Conservation (phyloP, 75 land plant species). For the Selaginella moellendorffii region DNA sequence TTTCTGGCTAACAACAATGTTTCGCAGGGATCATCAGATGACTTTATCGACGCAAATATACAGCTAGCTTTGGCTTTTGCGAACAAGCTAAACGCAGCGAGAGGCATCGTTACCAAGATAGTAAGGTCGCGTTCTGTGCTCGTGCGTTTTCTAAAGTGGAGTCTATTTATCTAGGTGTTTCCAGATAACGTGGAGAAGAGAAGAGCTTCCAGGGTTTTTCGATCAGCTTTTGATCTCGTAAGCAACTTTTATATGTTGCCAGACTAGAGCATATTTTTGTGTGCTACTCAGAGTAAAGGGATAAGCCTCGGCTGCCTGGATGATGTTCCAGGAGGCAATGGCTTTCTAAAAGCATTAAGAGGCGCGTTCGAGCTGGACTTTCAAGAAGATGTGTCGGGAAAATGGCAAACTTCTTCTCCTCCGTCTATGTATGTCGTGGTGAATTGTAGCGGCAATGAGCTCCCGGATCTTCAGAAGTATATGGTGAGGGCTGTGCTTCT, state of each 20-base stretch:
- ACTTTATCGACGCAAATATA: slow-evolving; percentile 92
- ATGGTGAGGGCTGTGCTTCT: slow-evolving; percentile 47
- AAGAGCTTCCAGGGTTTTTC: slow-evolving; percentile 67
- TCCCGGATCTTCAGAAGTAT: slow-evolving; percentile 72
- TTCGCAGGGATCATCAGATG: slow-evolving; percentile 89
- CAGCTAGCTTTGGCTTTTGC: slow-evolving; percentile 86
- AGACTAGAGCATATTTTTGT: too few relatives aligned
- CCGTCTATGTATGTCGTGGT: slow-evolving; percentile 46
- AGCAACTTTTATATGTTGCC: slow-evolving; percentile 25
- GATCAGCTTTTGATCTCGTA: slow-evolving; percentile 75
- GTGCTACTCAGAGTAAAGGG: slow-evolving; percentile 42
- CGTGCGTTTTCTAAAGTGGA: slow-evolving; percentile 1
- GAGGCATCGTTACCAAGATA: slow-evolving; percentile 43
- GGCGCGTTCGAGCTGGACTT: slow-evolving; percentile 91
- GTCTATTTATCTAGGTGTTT: slow-evolving; percentile 43
- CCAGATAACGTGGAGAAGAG: slow-evolving; percentile 91
- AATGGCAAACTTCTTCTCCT: slow-evolving; percentile 30
- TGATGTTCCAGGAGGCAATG: slow-evolving; percentile 55
- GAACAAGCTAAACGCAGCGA: slow-evolving; percentile 44
- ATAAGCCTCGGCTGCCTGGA: slow-evolving; percentile 67
- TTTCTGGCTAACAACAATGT: neutral
- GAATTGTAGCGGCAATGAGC: slow-evolving; percentile 84
- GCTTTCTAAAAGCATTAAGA: slow-evolving; percentile 58
- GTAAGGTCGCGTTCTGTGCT: slow-evolving; percentile 32
- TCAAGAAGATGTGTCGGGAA: slow-evolving; percentile 33